Conservation (phyloP, 1,284 basidiomycete genomes). For the Porogramme epimiltina region DNA sequence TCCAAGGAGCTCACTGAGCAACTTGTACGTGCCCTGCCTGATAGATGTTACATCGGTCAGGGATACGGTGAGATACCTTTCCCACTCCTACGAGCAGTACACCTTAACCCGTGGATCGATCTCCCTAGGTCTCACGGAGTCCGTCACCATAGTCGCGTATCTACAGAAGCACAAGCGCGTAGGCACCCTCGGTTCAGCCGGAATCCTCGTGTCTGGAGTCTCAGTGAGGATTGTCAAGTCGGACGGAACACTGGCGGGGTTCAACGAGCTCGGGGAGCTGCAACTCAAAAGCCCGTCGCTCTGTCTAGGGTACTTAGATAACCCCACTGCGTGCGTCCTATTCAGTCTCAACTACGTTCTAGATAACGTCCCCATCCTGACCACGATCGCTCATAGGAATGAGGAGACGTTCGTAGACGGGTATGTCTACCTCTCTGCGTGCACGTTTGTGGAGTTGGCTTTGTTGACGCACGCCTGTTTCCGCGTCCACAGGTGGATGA, state of each 20-base stretch:
- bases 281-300: constrained; percentile 43
- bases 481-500: constrained; percentile 40
- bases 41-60: constrained; percentile 57
- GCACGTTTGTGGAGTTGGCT: background rate
- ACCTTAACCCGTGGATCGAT: too few relatives aligned
- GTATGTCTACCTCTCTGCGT: constrained; percentile 16
- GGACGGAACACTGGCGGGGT: constrained; percentile 41
- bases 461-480: background rate
- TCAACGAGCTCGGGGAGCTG: constrained; percentile 44
- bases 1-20: constrained; percentile 59
- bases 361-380: too few relatives aligned
- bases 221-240: constrained; percentile 39
- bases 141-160: constrained; percentile 47
- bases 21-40: constrained; percentile 56
- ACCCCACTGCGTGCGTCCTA: constrained; percentile 52
- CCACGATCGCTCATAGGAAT: background rate
- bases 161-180: constrained; percentile 24
- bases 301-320: constrained; percentile 44
- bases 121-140: constrained; percentile 44
- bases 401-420: constrained; percentile 41
- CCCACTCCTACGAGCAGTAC: too few relatives aligned
- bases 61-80: constrained; percentile 48
- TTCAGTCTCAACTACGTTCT: background rate
- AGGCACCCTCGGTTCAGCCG: constrained; percentile 37
- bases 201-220: constrained; percentile 40